Conservation (phyloP, 495 filamentous ascomycete genomes). For the Pseudevernia furfuracea region DNA sequence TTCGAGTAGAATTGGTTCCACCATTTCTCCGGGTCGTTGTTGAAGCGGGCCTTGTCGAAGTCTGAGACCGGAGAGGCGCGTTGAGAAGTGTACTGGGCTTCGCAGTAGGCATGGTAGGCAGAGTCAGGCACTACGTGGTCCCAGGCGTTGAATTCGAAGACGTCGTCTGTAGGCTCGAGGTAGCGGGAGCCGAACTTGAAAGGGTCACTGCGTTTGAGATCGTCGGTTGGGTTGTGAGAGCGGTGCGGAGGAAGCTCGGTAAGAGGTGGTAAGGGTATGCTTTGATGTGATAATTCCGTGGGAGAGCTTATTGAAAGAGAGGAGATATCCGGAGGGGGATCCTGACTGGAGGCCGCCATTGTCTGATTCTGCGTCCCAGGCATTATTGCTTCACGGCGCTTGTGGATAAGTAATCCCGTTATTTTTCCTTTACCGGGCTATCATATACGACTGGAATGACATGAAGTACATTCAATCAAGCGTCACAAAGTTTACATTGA, state of each 20-base stretch:
- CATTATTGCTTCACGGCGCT: background rate
- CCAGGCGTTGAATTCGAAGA: constrained; percentile 97
- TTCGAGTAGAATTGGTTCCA: constrained; percentile 97
- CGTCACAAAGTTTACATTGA: background rate
- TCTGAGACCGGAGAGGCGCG: constrained; percentile 73
- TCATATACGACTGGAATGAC: background rate
- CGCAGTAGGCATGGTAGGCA: constrained; percentile 71
- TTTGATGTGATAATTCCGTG: background rate
- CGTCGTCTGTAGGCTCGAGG: constrained; percentile 71
- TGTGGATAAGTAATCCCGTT: background rate
- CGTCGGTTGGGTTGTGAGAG: constrained; percentile 46
- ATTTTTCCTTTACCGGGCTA: background rate
- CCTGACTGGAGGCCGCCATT: constrained; percentile 2
- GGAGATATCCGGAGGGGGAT: background rate
- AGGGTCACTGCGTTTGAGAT: constrained; percentile 75
- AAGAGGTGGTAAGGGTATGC: background rate
- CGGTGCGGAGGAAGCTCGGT: constrained; percentile 31
- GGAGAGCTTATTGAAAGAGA: background rate
- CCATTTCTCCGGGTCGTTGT: constrained; percentile 81
- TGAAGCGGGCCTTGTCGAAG: constrained; percentile 82
- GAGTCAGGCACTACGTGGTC: constrained; percentile 87
- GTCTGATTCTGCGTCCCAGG: background rate
- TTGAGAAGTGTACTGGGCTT: constrained; percentile 74
- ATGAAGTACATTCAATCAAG: background rate
- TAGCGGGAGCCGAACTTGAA: constrained; percentile 91